Evolutionary conservation across 192 early-diverging fungal genomes (phyloP).

Genomic region (Backusella psychrophila): DNA sequence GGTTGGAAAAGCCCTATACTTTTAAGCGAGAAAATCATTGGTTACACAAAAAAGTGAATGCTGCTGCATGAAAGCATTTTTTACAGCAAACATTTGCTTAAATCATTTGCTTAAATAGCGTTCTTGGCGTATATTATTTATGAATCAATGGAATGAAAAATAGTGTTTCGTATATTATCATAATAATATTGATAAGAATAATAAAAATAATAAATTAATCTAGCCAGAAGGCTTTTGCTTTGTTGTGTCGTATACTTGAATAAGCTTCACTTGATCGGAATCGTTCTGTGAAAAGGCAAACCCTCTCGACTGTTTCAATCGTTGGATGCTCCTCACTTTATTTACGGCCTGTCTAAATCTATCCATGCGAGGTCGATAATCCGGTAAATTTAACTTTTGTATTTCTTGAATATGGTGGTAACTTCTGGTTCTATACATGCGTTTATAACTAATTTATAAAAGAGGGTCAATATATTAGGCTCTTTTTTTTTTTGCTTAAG

Average conservation of each 20-base stretch:
- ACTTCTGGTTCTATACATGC: constrained; percentile 75
- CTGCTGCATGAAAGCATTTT: neutral
- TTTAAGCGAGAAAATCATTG: neutral
- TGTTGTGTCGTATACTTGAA: constrained; percentile 55
- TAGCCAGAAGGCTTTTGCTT: constrained; percentile 49
- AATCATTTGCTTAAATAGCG: neutral
- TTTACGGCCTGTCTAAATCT: constrained; percentile 97
- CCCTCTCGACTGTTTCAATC: constrained; percentile 85
- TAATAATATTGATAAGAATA: neutral
- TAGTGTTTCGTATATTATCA: neutral
- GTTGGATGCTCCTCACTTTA: constrained; percentile 91
- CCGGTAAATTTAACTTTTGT: constrained; percentile 98
- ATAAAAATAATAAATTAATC: neutral
- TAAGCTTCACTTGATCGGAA: constrained; percentile 71
- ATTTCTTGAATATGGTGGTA: constrained; percentile 99
- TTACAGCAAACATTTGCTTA: neutral
- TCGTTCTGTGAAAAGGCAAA: constrained; percentile 98
- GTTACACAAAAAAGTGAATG: neutral
- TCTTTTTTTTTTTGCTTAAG: neutral
- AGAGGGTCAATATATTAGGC: neutral
- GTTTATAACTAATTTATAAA: constrained; percentile 48
- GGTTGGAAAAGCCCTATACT: neutral
- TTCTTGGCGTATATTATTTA: neutral
- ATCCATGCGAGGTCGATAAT: constrained; percentile 96
- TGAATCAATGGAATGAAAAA: neutral